phyloP scores from a whole-genome alignment of 495 filamentous ascomycete genomes.

The Penicillium tannophilum region DNA sequence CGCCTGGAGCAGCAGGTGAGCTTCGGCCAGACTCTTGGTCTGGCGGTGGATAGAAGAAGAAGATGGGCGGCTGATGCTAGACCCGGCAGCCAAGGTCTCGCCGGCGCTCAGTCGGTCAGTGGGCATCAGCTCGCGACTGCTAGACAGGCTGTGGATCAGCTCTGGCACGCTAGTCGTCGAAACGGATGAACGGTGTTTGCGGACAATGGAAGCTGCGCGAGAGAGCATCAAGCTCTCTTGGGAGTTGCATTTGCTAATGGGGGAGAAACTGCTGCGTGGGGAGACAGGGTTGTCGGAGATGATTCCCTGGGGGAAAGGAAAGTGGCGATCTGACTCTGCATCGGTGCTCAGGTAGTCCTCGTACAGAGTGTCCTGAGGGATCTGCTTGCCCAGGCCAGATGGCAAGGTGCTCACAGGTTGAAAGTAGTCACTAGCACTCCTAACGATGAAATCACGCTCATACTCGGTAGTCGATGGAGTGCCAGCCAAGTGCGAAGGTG shows the following conservation, averaged over 20 bases:
- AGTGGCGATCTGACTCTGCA: constrained; percentile 49
- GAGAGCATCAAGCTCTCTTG: constrained; percentile 58
- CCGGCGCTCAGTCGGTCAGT: constrained; percentile 34
- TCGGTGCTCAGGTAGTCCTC: constrained; percentile 51
- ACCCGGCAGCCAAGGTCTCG: constrained; percentile 26
- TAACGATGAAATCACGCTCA: constrained; percentile 29
- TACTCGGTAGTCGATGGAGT: constrained; percentile 40
- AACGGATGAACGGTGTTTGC: constrained; percentile 56
- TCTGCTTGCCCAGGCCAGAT: constrained; percentile 36
- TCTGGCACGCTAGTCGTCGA: constrained; percentile 61
- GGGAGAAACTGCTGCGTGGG: constrained; percentile 55
- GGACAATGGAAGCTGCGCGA: constrained; percentile 49
- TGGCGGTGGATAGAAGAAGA: constrained; percentile 43
- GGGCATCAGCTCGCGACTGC: constrained; percentile 47
- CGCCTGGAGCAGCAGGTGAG: constrained; percentile 30
- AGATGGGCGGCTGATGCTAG: constrained; percentile 25
- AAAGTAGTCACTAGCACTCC: constrained; percentile 38
- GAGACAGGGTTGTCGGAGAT: constrained; percentile 43
- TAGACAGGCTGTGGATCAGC: constrained; percentile 51
- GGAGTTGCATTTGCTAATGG: constrained; percentile 60
- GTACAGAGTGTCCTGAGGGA: constrained; percentile 48
- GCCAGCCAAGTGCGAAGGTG: constrained; percentile 33
- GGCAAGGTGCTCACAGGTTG: constrained; percentile 37
- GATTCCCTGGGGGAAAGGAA: constrained; percentile 39
- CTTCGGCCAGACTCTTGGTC: constrained; percentile 45